A percentile compares a stretch with the other conserved stretches of the same genome.
Conservation (phyloP, 371 early-diverging fungal genomes). For the Mortierella sp. region DNA sequence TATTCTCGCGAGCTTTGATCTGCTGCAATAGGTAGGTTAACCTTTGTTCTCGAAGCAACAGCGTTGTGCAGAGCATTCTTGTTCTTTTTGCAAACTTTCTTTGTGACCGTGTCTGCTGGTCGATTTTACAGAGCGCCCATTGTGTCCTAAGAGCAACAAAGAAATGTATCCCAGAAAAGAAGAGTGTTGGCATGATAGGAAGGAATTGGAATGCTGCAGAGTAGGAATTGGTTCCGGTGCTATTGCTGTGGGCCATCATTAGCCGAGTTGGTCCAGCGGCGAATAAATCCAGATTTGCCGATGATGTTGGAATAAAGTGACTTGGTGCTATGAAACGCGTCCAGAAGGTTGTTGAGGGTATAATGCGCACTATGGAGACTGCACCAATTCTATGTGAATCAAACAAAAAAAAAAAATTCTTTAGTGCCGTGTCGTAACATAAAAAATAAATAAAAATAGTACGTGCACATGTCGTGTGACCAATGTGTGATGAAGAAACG, state of each 20-base stretch:
- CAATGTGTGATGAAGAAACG: background rate
- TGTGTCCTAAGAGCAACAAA: constrained; percentile 20
- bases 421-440: background rate
- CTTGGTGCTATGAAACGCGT: background rate
- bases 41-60: constrained; percentile 19
- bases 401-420: background rate
- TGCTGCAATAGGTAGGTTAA: constrained; percentile 9
- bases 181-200: constrained; percentile 12
- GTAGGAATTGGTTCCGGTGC: background rate
- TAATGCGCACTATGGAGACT: background rate
- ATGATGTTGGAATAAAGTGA: too few species aligned
- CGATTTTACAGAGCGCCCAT: constrained; percentile 6
- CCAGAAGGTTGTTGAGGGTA: background rate
- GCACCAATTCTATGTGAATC: background rate
- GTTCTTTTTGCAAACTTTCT: constrained; percentile 2
- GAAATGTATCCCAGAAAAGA: constrained; percentile 27
- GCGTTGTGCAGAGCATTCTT: background rate
- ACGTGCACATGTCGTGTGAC: too few species aligned
- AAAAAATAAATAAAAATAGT: too few species aligned
- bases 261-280: background rate
- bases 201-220: constrained; percentile 5
- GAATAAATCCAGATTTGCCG: background rate
- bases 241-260: background rate
- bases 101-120: background rate
- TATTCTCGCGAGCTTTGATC: constrained; percentile 3